These are phyloP conservation scores for Podaxis sp. DNA, from an alignment of 768 basidiomycete genomes.

Conservation along the genomic window DNA sequence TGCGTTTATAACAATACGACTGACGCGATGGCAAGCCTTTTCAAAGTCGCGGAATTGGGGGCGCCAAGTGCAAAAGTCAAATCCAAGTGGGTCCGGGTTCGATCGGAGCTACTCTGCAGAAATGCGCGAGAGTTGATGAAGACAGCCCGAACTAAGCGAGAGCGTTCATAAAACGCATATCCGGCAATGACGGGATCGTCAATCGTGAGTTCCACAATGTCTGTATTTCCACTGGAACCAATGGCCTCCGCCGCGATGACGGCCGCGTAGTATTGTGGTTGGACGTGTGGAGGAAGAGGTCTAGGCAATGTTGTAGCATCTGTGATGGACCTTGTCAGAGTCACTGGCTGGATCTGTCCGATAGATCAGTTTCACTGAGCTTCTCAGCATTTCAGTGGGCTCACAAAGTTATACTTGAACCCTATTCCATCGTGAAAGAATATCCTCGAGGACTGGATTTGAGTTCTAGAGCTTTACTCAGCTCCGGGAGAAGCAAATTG, in stretches of 20 bases:
- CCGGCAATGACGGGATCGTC: constrained; percentile 45
- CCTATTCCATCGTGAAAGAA: constrained; percentile 69
- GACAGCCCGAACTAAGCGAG: constrained; percentile 39
- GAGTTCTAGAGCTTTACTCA: constrained; percentile 25
- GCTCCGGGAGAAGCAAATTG: background rate
- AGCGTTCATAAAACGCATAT: constrained; percentile 56
- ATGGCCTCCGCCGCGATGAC: constrained; percentile 58
- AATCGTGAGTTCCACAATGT: constrained; percentile 45
- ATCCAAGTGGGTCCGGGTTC: constrained; percentile 38
- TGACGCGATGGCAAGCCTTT: constrained; percentile 45
- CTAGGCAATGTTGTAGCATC: constrained; percentile 46
- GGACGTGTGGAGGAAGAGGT: constrained; percentile 55
- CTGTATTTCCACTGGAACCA: constrained; percentile 37
- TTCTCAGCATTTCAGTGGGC: constrained; percentile 2
- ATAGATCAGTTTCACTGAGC: background rate
- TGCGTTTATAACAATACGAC: constrained; percentile 12
- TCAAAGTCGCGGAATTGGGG: constrained; percentile 35
- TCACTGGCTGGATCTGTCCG: constrained; percentile 56
- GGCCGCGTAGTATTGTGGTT: constrained; percentile 63
- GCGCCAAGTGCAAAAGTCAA: constrained; percentile 30
- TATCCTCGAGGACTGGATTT: constrained; percentile 47
- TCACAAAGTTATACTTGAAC: constrained; percentile 65
- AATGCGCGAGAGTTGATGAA: constrained; percentile 60
- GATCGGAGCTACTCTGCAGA: constrained; percentile 28
- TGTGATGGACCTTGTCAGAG: constrained; percentile 51